Evolutionary conservation across 1,284 basidiomycete genomes (phyloP), one percentile per base, ranked within the genome.

Genomic region (Sporisorium scitamineum): DNA sequence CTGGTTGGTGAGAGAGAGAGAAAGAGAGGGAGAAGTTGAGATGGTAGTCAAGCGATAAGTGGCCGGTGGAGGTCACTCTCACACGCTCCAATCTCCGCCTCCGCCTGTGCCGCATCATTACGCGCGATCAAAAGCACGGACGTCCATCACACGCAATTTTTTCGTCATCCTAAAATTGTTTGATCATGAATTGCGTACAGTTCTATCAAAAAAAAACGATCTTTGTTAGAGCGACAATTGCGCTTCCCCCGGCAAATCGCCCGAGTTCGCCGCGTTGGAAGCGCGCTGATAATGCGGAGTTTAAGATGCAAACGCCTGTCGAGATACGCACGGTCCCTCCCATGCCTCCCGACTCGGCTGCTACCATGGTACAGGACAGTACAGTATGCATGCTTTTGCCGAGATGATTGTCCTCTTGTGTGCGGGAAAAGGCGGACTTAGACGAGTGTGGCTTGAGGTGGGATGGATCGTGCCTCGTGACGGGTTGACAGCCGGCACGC

Each of bases 271-370:
- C 44, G 24, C 44, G n/a, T 45, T 13, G 8, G 13, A 45, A 26
- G 26, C 26, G 45, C 45, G 24, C 5, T 5, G 4, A n/a, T 3
- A 47, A 18, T 27, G 45, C 45, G 45, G 24, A 45, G 26, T 9
- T 41, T 7, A 13, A 16, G 39, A 41, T 24, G 27, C 37, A 45
- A 24, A 45, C n/a, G 47, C 18, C 61, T 52, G 61, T 63, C 61
- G 48, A 56, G 61, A 63, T 63, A 63, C 54, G 54, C 61, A 63
- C 61, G 61, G 54, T n/a, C 24, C 61, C 54, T 45, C 44, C 14
- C 39, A n/a, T n/a, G n/a, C 3, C 39, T 37, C 32, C 29, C 53
- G n/a, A n/a, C 27, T 45, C 32, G 26, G 32, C 8, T 26, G 11
- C 29, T 27, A 42, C 7, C 22, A 8, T 7, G 26, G 24, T 29